phyloP scores from a whole-genome alignment of 2,329 filamentous ascomycete species.

The Colletotrichum navitas region DNA sequence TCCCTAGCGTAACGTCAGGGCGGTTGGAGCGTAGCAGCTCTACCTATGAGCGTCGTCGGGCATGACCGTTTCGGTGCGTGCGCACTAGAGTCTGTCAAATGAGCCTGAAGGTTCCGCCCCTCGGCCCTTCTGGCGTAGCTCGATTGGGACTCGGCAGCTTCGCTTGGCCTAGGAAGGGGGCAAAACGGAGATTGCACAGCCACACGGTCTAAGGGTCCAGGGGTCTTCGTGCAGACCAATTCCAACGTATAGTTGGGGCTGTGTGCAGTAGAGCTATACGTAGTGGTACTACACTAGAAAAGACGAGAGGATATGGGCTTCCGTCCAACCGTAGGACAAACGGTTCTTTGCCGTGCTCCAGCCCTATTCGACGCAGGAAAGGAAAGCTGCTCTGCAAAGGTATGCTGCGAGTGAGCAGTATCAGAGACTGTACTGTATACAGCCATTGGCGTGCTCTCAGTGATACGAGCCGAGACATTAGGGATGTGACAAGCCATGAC shows the following conservation, averaged over 20 bases:
- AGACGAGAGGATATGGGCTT: background rate
- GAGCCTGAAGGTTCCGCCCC: conserved; percentile 10
- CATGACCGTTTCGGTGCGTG: conserved; percentile 5
- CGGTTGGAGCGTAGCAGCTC: background rate
- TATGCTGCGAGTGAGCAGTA: background rate
- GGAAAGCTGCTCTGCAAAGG: background rate
- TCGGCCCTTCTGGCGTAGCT: conserved; percentile 19
- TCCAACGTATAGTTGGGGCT: background rate
- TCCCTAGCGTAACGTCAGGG: background rate
- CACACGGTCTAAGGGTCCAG: conserved; percentile 38
- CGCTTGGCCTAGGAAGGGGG: conserved; percentile 13
- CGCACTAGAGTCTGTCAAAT: background rate
- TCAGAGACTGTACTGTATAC: background rate
- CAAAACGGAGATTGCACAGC: conserved; percentile 41
- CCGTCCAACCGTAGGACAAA: background rate
- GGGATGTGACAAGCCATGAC: background rate
- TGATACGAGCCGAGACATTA: background rate
- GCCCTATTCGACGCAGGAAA: background rate
- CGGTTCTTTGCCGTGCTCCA: background rate
- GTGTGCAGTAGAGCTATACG: background rate
- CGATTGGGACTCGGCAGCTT: conserved; percentile 22
- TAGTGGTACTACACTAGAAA: background rate
- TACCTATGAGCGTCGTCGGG: background rate
- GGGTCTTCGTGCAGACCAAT: conserved; percentile 49
- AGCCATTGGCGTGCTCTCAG: background rate